Conservation (phyloP, 805 yeast genomes). For the Kuraishia capsulata region DNA sequence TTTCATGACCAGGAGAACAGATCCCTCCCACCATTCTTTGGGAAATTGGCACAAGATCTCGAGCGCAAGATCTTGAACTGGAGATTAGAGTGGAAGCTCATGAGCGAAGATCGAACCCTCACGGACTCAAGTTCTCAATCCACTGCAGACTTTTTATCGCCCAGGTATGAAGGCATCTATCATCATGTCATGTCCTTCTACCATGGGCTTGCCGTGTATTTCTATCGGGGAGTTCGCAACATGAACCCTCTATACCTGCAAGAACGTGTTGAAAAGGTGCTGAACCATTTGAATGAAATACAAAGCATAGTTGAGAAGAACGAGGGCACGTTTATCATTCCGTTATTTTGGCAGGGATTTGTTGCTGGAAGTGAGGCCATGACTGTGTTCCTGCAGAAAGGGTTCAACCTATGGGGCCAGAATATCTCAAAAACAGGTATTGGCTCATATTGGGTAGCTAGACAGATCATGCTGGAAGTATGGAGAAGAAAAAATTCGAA, state of each 20-base stretch:
- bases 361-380: constrained; percentile 79
- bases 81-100: constrained; percentile 68
- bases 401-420: constrained; percentile 70
- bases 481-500: constrained; percentile 66
- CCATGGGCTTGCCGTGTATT: constrained; percentile 63
- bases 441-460: constrained; percentile 81
- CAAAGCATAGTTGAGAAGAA: constrained; percentile 41
- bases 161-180: constrained; percentile 62
- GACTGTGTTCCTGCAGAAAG: constrained; percentile 45
- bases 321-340: constrained; percentile 54
- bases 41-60: constrained; percentile 24
- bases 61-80: constrained; percentile 50
- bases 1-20: constrained; percentile 31
- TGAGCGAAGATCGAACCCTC: constrained; percentile 18
- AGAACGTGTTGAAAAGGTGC: constrained; percentile 47
- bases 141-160: constrained; percentile 29
- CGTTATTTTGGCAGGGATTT: constrained; percentile 84
- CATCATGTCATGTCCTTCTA: constrained; percentile 79
- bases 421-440: constrained; percentile 48
- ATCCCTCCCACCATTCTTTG: constrained; percentile 24
- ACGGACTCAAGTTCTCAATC: constrained; percentile 3
- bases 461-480: constrained; percentile 79
- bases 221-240: constrained; percentile 52
- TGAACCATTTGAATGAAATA: constrained; percentile 55
- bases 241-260: constrained; percentile 51